Evolutionary conservation across 202 grass and related monocot species (phyloP).

Genomic region (Schoenoplectus tabernaemontani): DNA sequence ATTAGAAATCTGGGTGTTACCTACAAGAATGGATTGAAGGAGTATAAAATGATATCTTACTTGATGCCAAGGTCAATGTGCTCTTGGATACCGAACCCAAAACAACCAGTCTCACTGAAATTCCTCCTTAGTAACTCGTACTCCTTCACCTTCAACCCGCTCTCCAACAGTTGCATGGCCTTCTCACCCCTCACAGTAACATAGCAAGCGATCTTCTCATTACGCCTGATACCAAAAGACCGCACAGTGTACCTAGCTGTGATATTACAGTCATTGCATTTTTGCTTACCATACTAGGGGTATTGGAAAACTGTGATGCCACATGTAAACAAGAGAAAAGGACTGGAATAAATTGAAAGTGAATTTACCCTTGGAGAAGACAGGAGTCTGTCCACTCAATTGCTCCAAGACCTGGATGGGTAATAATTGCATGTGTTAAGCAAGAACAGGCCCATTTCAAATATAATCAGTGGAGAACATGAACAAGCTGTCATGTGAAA

Average conservation of each 20-base stretch:
- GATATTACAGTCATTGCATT: background rate
- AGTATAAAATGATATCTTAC: slow-evolving; percentile 27
- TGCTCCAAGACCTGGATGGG: slow-evolving; percentile 64
- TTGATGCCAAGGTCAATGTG: slow-evolving; percentile 78
- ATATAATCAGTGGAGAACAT: background rate
- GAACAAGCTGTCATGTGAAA: background rate
- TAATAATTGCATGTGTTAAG: background rate
- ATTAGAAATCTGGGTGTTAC: background rate
- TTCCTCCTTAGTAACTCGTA: slow-evolving; percentile 72
- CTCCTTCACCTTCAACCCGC: slow-evolving; percentile 72
- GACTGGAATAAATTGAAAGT: background rate
- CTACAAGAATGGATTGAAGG: too few relatives aligned
- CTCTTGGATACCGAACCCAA: slow-evolving; percentile 68
- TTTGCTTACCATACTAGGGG: background rate
- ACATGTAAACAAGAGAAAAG: background rate
- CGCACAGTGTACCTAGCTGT: slow-evolving; percentile 77
- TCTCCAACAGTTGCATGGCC: slow-evolving; percentile 80
- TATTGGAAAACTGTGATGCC: background rate
- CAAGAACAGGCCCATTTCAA: background rate
- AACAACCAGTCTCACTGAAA: slow-evolving; percentile 68
- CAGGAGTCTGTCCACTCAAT: slow-evolving; percentile 62
- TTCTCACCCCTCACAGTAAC: slow-evolving; percentile 65
- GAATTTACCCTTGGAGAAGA: slow-evolving; percentile 59
- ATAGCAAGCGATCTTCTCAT: slow-evolving; percentile 67
- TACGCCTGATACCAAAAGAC: slow-evolving; percentile 66